Evolutionary conservation across 2,329 filamentous ascomycete genomes (phyloP), one percentile per base, ranked within the genome.

Genomic region (Magnaporthiopsis incrustans): DNA sequence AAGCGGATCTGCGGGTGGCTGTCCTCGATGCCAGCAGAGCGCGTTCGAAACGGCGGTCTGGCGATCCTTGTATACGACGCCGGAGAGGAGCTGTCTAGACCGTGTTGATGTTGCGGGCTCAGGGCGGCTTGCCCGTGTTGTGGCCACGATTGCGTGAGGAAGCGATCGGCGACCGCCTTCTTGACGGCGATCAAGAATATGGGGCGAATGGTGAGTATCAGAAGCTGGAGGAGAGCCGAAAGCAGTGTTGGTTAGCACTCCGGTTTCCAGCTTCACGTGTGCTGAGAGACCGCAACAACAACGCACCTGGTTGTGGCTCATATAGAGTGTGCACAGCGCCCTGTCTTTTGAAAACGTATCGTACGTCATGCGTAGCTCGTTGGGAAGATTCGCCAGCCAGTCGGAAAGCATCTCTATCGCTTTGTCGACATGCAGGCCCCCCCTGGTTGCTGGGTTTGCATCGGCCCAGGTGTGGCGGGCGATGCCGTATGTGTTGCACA

Each of bases 181-280:
- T 80, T 81, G 32, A 81, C 78, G 1, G 78, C 76, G 8, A 76
- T 72, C 59, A 83, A 77, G 67, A 82, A 79, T 22, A 80, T 73
- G 3, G 81, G 80, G 0, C 81, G 78, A 33, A 80, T 73, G 14
- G 79, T 74, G 18, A 83, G 72, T 60, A 83, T 78, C n/a, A 80
- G 66, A 22, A 83, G 76, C 77, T 82, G 72, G 22, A 30, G 44
- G n/a, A n/a, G 14, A 26, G n/a, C 32, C 14, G 8, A 11, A 7
- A 27, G 57, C 66, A 35, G 33, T 44, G 65, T n/a, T 26, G 27
- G 33, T 30, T 30, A 30, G 30, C 30, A 8, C 2, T 7, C 11
- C 7, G 2, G n/a, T 6, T 4, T n/a, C 44, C 18, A 33, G 10
- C 26, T 26, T 25, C 3, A 38, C 27, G 66, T 69, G 59, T 67